A percentile compares a stretch with the other conserved stretches of the same genome.
Evolutionary conservation across 208 protist genomes (phyloP).

Genomic region (Tetramitus jugosus): DNA sequence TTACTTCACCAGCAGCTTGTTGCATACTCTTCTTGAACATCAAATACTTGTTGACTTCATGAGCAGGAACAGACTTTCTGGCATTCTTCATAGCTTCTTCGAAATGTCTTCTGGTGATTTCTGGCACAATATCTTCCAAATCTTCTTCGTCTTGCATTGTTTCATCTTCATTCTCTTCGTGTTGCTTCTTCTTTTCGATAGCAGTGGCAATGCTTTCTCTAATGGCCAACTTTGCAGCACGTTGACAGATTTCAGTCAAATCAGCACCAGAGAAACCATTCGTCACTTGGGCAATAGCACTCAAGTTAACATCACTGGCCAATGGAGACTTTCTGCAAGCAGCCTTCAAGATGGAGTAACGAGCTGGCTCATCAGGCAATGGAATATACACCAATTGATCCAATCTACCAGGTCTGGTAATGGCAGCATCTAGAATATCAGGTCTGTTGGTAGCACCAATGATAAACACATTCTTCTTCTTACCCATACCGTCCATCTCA

Average conservation of each 20-base stretch:
- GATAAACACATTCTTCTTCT: constrained; percentile 99
- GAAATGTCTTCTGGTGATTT: constrained; percentile 76
- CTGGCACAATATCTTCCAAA: constrained; percentile 66
- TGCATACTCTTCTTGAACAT: constrained; percentile 74
- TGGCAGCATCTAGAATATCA: constrained; percentile 99
- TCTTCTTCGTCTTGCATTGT: constrained; percentile 63
- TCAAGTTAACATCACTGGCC: constrained; percentile 85
- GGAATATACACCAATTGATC: constrained; percentile 98
- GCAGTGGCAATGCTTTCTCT: constrained; percentile 76
- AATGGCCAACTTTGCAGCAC: constrained; percentile 76
- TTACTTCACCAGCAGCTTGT: constrained; percentile 36
- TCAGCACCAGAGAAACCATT: constrained; percentile 99
- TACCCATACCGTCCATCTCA: constrained; percentile 99
- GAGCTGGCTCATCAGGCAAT: constrained; percentile 92
- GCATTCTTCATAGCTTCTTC: constrained; percentile 75
- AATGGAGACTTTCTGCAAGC: constrained; percentile 95
- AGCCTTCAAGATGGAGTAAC: constrained; percentile 92
- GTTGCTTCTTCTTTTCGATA: constrained; percentile 61
- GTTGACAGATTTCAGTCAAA: constrained; percentile 85
- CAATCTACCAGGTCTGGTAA: constrained; percentile 93
- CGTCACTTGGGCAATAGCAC: constrained; percentile 87
- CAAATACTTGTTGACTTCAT: constrained; percentile 80
- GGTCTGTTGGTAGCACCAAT: constrained; percentile 99
- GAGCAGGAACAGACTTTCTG: constrained; percentile 74
- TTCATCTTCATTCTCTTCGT: constrained; percentile 44